phyloP scores from a whole-genome alignment of 2,329 filamentous ascomycete species.

The Botrytis byssoidea region DNA sequence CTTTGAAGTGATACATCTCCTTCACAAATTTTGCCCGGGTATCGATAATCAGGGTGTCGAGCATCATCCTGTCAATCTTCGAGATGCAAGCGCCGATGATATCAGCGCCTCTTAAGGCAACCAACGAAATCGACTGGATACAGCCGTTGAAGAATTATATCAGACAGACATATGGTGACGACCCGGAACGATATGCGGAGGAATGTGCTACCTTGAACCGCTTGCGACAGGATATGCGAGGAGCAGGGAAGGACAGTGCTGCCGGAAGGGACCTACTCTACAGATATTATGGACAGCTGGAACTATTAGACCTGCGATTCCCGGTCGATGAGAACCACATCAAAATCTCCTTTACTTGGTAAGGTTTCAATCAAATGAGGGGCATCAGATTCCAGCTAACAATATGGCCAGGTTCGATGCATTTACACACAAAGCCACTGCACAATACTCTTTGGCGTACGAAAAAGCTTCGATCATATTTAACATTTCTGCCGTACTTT shows the following conservation, averaged over 20 bases:
- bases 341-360: constrained; percentile 99
- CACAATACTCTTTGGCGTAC: constrained; percentile 94
- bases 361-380: constrained; percentile 32
- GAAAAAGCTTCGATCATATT: constrained; percentile 99
- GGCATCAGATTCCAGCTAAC: constrained; percentile 1
- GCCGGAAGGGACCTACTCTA: constrained; percentile 91
- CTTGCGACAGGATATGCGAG: constrained; percentile 95
- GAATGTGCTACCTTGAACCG: constrained; percentile 94
- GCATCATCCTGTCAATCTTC: background rate
- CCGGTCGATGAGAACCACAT: constrained; percentile 98
- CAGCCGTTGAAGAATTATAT: constrained; percentile 91
- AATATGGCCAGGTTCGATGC: constrained; percentile 79
- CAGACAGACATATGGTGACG: constrained; percentile 88
- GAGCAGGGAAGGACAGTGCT: constrained; percentile 93
- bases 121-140: constrained; percentile 98
- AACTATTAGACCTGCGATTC: constrained; percentile 89
- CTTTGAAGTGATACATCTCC: background rate
- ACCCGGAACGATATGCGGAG: constrained; percentile 91
- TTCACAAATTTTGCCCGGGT: background rate
- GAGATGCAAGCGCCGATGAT: constrained; percentile 89
- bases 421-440: constrained; percentile 97
- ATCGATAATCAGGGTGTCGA: constrained; percentile 19
- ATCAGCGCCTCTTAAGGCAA: constrained; percentile 86
- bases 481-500: constrained; percentile 96
- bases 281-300: constrained; percentile 95